Conservation (phyloP, 352 stramenopile species). For the Phytophthora pluvialis region DNA sequence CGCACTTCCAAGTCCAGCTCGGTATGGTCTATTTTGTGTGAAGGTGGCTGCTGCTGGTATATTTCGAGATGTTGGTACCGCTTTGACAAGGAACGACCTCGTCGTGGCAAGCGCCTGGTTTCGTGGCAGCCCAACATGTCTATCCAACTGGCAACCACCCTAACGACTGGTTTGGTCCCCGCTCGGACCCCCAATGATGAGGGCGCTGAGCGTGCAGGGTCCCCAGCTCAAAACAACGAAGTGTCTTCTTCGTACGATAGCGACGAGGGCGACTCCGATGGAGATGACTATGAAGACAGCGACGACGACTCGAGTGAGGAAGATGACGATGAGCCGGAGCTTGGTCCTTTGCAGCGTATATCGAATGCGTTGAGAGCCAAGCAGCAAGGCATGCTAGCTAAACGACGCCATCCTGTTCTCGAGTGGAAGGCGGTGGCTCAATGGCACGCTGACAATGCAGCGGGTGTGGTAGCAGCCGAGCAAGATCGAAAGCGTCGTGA, state of each 20-base stretch:
- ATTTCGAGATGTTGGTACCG: slow-evolving; percentile 15
- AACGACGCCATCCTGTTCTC: slow-evolving; percentile 50
- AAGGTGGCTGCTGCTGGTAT: background rate
- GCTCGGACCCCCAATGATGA: background rate
- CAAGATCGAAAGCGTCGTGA: slow-evolving; percentile 31
- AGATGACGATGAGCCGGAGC: slow-evolving; percentile 10
- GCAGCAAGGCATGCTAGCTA: slow-evolving; percentile 50
- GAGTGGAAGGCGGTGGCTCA: slow-evolving; percentile 56
- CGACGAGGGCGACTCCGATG: slow-evolving; percentile 30
- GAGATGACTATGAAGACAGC: slow-evolving; percentile 41
- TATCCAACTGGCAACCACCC: background rate
- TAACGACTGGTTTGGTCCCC: background rate
- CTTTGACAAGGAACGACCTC: background rate
- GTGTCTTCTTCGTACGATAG: slow-evolving; percentile 19
- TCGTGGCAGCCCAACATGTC: slow-evolving; percentile 17
- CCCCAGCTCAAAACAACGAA: slow-evolving; percentile 9
- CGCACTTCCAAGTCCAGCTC: slow-evolving; percentile 1
- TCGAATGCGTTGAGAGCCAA: slow-evolving; percentile 38
- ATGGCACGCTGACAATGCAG: slow-evolving; percentile 51
- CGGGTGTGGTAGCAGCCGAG: slow-evolving; percentile 32
- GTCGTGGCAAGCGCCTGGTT: background rate
- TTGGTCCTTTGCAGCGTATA: slow-evolving; percentile 33
- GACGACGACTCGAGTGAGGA: slow-evolving; percentile 47
- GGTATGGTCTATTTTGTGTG: slow-evolving; percentile 20
- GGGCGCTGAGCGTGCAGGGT: slow-evolving; percentile 8